Evolutionary conservation across 176 grass and related monocot genomes (phyloP), one percentile per base, ranked within the genome.

Genomic region (Tillandsia leiboldiana): DNA sequence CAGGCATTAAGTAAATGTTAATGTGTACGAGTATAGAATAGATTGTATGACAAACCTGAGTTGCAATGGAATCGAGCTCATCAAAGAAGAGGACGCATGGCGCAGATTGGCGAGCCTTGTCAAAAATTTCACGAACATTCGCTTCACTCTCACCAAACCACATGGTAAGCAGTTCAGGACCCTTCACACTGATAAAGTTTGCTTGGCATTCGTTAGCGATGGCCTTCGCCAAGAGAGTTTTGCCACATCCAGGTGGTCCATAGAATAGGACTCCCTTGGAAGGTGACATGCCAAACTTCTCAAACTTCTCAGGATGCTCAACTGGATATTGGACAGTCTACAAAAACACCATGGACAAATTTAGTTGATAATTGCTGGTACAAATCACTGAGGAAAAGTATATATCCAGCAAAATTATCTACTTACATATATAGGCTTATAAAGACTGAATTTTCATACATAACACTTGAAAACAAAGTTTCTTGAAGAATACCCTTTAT

Each of bases 131-230:
- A 0, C 84, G 59, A 15, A 87, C 74, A 70, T 91, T 87, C 5
- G 83, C 83, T 65, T 91, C 84, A 33, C 88, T 91, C 77, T 91
- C 88, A 12, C 84, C 88, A 26, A 91, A 91, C 84, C 88, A 87
- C 84, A 81, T 87, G 1, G 88, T 87, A 9, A 91, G 77, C n/a
- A 90, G 73, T 68, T 90, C 83, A 0, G 80, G 87, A 0, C 87
- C 84, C 26, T 91, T 91, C 10, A 91, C 50, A 23, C 88, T 87
- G 63, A 91, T 84, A 51, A 91, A 87, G 51, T 87, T 91, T 50
- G 88, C 88, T 48, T 91, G 81, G 54, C 88, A 91, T 53, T 91
- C 88, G 24, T 87, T 91, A 0, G 88, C 81, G 57, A 87, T 91
- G 0, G 84, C 84, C 81, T 91, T 87, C 0, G 84, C 88, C 18